phyloP scores from a whole-genome alignment of 805 yeast species.

The Candida hungchunana region DNA sequence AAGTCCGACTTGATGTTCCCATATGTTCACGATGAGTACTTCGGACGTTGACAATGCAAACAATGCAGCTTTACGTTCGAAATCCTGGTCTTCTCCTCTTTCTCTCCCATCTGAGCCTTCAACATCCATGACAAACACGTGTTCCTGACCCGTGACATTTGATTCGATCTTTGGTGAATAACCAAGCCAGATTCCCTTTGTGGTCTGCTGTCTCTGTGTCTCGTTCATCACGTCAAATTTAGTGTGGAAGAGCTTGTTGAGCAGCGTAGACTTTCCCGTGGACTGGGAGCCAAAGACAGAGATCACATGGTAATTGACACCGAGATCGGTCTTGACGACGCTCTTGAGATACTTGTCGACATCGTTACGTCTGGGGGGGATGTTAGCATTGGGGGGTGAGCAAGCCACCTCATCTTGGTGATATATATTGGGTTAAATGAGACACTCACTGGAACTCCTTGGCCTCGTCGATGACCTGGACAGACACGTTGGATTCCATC shows the following conservation, averaged over 20 bases:
- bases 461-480: conserved; percentile 51
- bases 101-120: conserved; percentile 99
- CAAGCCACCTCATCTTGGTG: neutral
- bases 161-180: conserved; percentile 41
- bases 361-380: conserved; percentile 4
- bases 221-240: conserved; percentile 93
- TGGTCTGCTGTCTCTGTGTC: conserved; percentile 79
- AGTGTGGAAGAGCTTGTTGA: conserved; percentile 83
- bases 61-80: conserved; percentile 92
- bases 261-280: conserved; percentile 90
- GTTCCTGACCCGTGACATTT: conserved; percentile 19
- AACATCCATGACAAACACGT: conserved; percentile 86
- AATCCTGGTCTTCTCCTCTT: conserved; percentile 97
- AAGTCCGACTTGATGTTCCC: conserved; percentile 96
- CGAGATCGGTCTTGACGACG: conserved; percentile 41
- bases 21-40: conserved; percentile 82
- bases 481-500: conserved; percentile 27
- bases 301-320: conserved; percentile 79
- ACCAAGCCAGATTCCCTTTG: conserved; percentile 79
- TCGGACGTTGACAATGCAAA: conserved; percentile 93
- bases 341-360: conserved; percentile 28
- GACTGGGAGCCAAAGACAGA: conserved; percentile 97
- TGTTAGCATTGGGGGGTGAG: neutral
- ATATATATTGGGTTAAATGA: neutral
- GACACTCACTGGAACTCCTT: conserved; percentile 39